Conservation (phyloP, 371 early-diverging fungal genomes). For the Haplosporangium sp. region DNA sequence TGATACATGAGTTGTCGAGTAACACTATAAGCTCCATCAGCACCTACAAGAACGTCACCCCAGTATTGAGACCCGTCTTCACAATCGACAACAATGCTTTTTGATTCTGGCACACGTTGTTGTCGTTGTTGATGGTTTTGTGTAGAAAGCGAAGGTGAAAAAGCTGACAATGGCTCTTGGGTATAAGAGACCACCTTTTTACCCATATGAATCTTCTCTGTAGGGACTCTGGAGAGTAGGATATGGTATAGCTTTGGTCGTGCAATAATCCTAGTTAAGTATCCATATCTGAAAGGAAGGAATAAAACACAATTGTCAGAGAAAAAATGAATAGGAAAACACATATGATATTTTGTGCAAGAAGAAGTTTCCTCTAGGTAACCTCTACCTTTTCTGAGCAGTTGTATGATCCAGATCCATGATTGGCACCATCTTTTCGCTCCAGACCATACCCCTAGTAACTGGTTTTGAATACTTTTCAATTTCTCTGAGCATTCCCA, state of each 20-base stretch:
- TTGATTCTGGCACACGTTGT: background rate
- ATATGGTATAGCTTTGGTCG: conserved; percentile 30
- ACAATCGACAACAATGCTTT: conserved; percentile 15
- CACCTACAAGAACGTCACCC: conserved; percentile 43
- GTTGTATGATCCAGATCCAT: conserved; percentile 36
- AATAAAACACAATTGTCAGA: background rate
- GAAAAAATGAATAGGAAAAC: background rate
- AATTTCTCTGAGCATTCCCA: conserved; percentile 31
- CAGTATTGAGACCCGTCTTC: conserved; percentile 15
- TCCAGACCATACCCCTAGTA: conserved; percentile 35
- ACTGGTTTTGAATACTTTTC: conserved; percentile 26
- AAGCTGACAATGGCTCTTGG: conserved; percentile 2
- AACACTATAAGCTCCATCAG: conserved; percentile 17
- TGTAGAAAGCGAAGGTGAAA: too few species aligned
- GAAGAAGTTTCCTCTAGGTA: too few species aligned
- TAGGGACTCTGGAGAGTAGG: conserved; percentile 23
- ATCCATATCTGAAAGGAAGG: conserved; percentile 22
- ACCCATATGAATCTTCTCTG: conserved; percentile 22
- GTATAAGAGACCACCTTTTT: conserved; percentile 26
- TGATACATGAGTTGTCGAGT: conserved; percentile 31
- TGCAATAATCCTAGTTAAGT: conserved; percentile 25
- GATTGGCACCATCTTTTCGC: conserved; percentile 35
- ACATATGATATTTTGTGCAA: background rate
- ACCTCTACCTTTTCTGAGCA: conserved; percentile 22
- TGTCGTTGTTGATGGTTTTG: background rate